Base-by-base conservation (phyloP, 2,329 filamentous ascomycete genomes). In the Metarhizium humberi region DNA sequence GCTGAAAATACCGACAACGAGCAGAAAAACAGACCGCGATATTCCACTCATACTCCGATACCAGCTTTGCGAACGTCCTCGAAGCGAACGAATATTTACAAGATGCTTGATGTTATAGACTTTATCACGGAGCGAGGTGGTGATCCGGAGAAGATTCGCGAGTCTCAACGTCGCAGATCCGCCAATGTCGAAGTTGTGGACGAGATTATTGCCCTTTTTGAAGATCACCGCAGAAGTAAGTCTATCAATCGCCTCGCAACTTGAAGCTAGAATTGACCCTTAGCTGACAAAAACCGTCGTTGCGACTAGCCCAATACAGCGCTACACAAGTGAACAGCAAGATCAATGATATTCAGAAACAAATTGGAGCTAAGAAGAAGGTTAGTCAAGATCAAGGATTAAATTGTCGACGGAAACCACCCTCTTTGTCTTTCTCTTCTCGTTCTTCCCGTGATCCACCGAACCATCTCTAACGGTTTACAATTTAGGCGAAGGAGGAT, bases 301-400 rank as follows among this genome's bases (percentile, higher is more conserved):
- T 32, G 51, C 49, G 20, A 20, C 29, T 47, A 73, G 70, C 87
- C 54, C 82, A 89, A 58, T 94, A 92, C 67, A 83, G 81, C 54
- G 88, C 85, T 7, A 90, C 86, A 20, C 90, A 95, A 70, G 81
- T 94, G 63, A 87, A 87, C 62, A 85, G 84, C 64, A 85, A 88
- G 75, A 92, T 96, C 73, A 97, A 97, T 74, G 85, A 82, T 20
- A 81, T 90, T 34, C 89, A 95, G 71, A 96, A 95, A 74, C 84
- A 91, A 69, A 95, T 97, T 67, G 90, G 88, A 18, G 77, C 82
- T 66, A 95, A 92, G 79, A 96, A 95, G 77, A 96, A 95, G 85
- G 85, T 84, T 61, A 51, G 49, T 7, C 10, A 40, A 57, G 65
- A 55, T 52, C 20, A 25, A 6, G 5, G 10, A 34, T 34, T 34